Base-by-base conservation (phyloP, 371 early-diverging fungal genomes). In the Phascolomyces articulosus region DNA sequence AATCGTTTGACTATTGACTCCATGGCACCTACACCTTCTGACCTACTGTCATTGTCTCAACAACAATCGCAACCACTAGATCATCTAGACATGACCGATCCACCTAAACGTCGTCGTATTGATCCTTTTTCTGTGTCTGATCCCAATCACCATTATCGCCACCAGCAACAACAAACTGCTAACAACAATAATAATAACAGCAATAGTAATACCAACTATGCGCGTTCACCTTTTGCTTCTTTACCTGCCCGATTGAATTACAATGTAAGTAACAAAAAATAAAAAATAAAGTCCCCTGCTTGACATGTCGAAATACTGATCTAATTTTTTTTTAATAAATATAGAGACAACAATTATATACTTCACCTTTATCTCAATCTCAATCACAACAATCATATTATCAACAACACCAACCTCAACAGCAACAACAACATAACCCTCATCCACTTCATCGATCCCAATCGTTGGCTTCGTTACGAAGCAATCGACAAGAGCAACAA, bases 391-490 rank as follows among this genome's bases (percentile, higher is more conserved):
- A 40, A 31, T n/a, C n/a, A n/a, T n/a, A n/a, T n/a, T n/a, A n/a
- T n/a, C 63, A 55, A 26, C 63, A 41, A 2, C 63, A 55, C 11
- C 41, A 54, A 29, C 55, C 55, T 40, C n/a, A 24, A 7, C 63
- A 56, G 18, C 31, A 31, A n/a, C 28, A 21, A 13, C 20, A 24
- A 11, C 8, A 40, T 4, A 54, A 62, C 4, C 56, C 55, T 15
- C 63, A 56, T 24, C 47, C 23, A 34, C 47, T 63, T 40, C 18
- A 40, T 13, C 63, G 63, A 18, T 63, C 63, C 20, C 63, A 63
- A n/a, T 63, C 63, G 8, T 29, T 56, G 20, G 55, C 51, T 26
- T 55, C 63, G 2, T 23, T 56, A 29, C 40, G 55, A 10, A 51
- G 24, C 23, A 24, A 9, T 3, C 26, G 21, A 24, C 51, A 44